A percentile compares a stretch with the other conserved stretches of the same genome.
phyloP scores from a whole-genome alignment of 164 flowering plant species.

The Buxus sempervirens region DNA sequence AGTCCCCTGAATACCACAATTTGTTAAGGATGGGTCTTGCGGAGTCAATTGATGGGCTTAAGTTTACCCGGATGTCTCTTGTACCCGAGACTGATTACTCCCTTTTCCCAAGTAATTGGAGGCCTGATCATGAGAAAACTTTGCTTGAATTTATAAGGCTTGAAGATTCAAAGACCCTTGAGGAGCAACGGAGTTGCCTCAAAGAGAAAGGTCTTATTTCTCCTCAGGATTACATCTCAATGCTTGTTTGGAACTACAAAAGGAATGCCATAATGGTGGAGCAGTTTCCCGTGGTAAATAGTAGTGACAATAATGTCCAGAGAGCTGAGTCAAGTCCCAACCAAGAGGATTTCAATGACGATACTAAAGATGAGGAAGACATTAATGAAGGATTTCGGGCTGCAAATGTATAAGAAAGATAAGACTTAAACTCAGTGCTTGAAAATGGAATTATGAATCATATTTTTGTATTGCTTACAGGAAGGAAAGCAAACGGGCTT shows the following conservation, averaged over 20 bases:
- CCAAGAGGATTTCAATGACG: conserved; percentile 17
- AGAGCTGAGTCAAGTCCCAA: conserved; percentile 25
- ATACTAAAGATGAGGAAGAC: conserved; percentile 39
- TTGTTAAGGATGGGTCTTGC: conserved; percentile 87
- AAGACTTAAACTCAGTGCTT: not conserved
- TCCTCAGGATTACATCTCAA: conserved; percentile 89
- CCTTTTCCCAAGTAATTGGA: conserved; percentile 81
- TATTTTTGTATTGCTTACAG: not conserved
- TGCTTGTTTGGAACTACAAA: conserved; percentile 98
- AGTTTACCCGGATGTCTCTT: conserved; percentile 81
- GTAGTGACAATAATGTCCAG: conserved; percentile 10
- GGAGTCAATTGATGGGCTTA: conserved; percentile 92
- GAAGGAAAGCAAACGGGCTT: not conserved
- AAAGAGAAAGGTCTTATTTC: conserved; percentile 75
- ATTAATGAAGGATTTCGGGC: conserved; percentile 25
- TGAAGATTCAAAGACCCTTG: conserved; percentile 62
- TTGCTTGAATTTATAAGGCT: conserved; percentile 74
- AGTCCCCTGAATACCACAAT: conserved; percentile 90
- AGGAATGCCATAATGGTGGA: conserved; percentile 58
- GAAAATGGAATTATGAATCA: not conserved
- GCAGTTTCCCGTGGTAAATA: conserved; percentile 37
- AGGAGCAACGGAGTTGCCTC: conserved; percentile 55
- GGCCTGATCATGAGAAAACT: conserved; percentile 86
- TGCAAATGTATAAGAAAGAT: conserved; percentile 39
- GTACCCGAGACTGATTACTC: conserved; percentile 91